Base-by-base conservation (phyloP, 768 basidiomycete genomes). In the Lentinula lateritia region DNA sequence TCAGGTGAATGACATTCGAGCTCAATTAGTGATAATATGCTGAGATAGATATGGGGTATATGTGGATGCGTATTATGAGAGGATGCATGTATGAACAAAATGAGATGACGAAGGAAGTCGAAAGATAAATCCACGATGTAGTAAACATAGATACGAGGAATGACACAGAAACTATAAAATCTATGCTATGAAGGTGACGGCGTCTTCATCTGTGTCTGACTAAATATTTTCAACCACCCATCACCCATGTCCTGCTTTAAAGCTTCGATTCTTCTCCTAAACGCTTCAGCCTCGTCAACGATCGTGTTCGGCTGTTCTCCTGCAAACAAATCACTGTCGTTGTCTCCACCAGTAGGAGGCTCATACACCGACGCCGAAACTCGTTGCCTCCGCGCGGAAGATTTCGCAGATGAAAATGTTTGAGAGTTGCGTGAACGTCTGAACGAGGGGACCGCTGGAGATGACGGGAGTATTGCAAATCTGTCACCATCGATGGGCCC, bases 211-310 rank as follows among this genome's bases (percentile, higher is more conserved):
- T 80, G 80, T 39, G 85, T 85, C 75, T 90, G 88, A 62, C 84
- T 90, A 67, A 90, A 87, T 38, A 94, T 91, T 72, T 89, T 90
- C 68, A 95, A 68, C 92, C 92, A 95, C 9, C 87, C 86, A 23
- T 95, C 93, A 2, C 93, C 93, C 80, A 95, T 93, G 68, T 95
- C 93, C 62, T 84, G 80, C 71, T 91, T 86, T 71, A 95, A 67
- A 16, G 87, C 87, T 76, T 95, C 93, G 55, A 95, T 89, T 66
- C 81, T 81, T 60, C 83, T 82, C 52, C 93, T 80, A 71, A 90
- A 92, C 48, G 85, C 81, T 61, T 92, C 92, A 28, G 82, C 89
- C 64, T 83, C 80, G 62, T 81, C 71, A 68, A 78, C 75, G 16
- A 39, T 36, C 10, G 9, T 16, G 13, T 52, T 16, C 32, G 1